Percentiles rank a stretch among this genome's conserved stretches.
phyloP scores from a whole-genome alignment of 2,329 filamentous ascomycete species.

The Microdochium nivale region DNA sequence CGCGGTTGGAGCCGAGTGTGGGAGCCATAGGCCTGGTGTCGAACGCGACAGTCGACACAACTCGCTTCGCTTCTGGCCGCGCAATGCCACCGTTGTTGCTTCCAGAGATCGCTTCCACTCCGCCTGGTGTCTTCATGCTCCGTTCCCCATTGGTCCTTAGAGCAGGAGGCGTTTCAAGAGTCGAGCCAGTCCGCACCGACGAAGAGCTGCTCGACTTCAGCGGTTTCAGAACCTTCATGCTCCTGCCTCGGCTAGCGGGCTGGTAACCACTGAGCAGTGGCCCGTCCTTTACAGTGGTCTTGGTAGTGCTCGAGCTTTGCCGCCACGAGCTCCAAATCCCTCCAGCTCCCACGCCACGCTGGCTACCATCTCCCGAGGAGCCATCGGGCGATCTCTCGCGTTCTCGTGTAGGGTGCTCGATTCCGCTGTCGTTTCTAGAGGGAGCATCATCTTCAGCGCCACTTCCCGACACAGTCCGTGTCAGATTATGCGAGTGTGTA shows the following conservation, averaged over 20 bases:
- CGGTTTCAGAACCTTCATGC: conserved; percentile 88
- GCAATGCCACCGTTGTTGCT: conserved; percentile 17
- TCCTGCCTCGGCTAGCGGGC: conserved; percentile 50
- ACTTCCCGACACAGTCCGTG: conserved; percentile 31
- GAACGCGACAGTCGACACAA: conserved; percentile 20
- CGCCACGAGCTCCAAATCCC: conserved; percentile 68
- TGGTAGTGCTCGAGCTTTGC: conserved; percentile 38
- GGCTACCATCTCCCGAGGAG: conserved; percentile 3
- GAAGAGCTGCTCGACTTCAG: conserved; percentile 52
- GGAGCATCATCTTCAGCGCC: conserved; percentile 31
- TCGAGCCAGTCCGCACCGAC: conserved; percentile 37
- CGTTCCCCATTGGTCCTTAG: conserved; percentile 37
- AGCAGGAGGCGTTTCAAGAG: conserved; percentile 41
- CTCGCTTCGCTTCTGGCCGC: conserved; percentile 48
- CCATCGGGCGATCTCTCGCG: conserved; percentile 1
- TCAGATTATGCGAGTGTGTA: background rate
- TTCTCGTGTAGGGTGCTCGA: conserved; percentile 6
- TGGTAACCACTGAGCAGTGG: conserved; percentile 59
- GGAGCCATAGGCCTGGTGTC: conserved; percentile 18
- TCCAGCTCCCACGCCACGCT: conserved; percentile 23
- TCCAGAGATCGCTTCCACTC: conserved; percentile 15
- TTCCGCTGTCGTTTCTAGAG: background rate
- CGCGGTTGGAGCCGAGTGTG: conserved; percentile 23
- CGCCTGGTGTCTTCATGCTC: conserved; percentile 45
- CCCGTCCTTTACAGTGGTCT: conserved; percentile 45